Base-by-base conservation (phyloP, 2,329 filamentous ascomycete species). In the Ambrosiella beaveri region DNA sequence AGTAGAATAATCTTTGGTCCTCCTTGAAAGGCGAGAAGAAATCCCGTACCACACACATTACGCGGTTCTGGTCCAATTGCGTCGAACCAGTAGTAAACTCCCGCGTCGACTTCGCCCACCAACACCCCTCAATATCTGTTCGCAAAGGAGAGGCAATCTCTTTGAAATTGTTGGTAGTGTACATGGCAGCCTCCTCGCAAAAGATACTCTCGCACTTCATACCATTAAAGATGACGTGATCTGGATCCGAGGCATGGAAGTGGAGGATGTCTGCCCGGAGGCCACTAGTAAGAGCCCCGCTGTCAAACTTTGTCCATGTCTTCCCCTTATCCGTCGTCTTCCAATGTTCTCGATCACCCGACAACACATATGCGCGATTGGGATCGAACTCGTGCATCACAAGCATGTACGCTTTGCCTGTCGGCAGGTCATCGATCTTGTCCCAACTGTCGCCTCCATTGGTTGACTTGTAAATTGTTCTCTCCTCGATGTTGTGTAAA, bases 131-230 rank as follows among this genome's bases (percentile, higher is more conserved):
- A 1, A 86, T 86, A 63, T 82, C 78, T 47, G 78, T 74, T 56
- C 85, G 78, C 60, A 96, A 75, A 5, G 75, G 70, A 63, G 85
- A 77, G 56, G 81, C 78, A 49, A 77, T 70, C 4, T 77, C 78
- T 63, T 84, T 76, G 73, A 98, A 98, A 63, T 88, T 88, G 69
- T 97, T 85, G 12, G 77, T 82, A 2, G 93, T 97, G 68, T 95
- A 96, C 66, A 75, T 74, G 57, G 79, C 73, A 60, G 78, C 70
- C 65, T 84, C 80, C 61, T 78, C 73, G 68, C 85, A 88, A 65
- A 79, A 78, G 35, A 80, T 74, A 50, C 78, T 75, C 15, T 76
- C 71, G 67, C 86, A 90, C 62, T 82, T 74, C 74, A 84, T 80
- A 66, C 82, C 81, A 67, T 90, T 85, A 72, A 93, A 88, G 62